Conservation (phyloP, 108 stramenopile species). For the Bacterosira constricta region DNA sequence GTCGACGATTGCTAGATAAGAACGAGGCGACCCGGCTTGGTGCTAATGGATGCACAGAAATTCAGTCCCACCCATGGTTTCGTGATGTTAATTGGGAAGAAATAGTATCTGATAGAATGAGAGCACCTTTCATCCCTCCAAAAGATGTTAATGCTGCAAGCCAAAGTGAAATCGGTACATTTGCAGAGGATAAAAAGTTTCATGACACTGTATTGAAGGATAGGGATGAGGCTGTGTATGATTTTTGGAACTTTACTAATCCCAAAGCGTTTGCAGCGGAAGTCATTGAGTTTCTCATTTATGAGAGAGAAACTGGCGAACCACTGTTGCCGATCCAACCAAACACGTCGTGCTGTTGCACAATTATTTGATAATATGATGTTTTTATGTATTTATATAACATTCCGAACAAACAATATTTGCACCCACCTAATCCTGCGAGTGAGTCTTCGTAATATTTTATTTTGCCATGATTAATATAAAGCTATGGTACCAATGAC, state of each 20-base stretch:
- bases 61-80: conserved; percentile 95
- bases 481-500: no score
- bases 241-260: conserved; percentile 88
- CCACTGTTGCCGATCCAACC: conserved; percentile 72
- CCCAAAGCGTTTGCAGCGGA: conserved; percentile 77
- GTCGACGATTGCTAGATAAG: conserved; percentile 77
- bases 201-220: conserved; percentile 71
- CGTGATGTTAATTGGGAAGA: conserved; percentile 82
- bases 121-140: conserved; percentile 87
- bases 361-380: conserved; percentile 24
- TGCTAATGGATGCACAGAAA: conserved; percentile 80
- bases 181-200: conserved; percentile 76
- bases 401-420: no score
- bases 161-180: conserved; percentile 87
- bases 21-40: conserved; percentile 84
- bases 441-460: no score
- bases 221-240: conserved; percentile 72
- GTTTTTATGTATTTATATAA: no score
- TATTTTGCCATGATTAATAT: no score
- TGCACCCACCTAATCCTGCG: no score
- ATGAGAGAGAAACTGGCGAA: conserved; percentile 80
- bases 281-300: conserved; percentile 88
- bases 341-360: conserved; percentile 65
- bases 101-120: conserved; percentile 68
- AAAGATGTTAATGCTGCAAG: conserved; percentile 94